Percentiles rank a stretch among this genome's conserved stretches.
Evolutionary conservation across 2,329 filamentous ascomycete genomes (phyloP).

Genomic region (Drechslerella coelobrocha): DNA sequence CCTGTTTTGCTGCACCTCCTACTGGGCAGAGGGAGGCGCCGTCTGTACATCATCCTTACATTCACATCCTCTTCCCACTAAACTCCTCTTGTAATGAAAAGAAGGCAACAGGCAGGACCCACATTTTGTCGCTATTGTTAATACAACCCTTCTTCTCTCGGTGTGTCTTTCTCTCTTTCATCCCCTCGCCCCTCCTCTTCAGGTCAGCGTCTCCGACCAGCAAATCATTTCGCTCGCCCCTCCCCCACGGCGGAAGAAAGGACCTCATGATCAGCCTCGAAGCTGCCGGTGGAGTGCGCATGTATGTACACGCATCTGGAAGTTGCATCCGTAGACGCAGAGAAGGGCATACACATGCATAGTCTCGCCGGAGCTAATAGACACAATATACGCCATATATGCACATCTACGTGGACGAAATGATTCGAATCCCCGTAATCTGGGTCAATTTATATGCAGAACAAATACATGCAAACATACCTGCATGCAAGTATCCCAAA

Average conservation of each 20-base stretch:
- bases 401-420: constrained; percentile 3
- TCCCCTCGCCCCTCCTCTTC: too few relatives aligned
- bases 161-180: too few relatives aligned
- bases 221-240: too few relatives aligned
- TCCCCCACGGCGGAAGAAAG: background rate
- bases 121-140: too few relatives aligned
- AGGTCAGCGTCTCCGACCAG: too few relatives aligned
- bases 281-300: background rate
- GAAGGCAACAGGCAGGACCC: background rate
- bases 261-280: background rate
- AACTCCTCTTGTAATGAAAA: background rate
- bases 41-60: constrained; percentile 8
- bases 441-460: background rate
- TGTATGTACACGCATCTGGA: background rate
- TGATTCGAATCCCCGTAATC: constrained; percentile 1
- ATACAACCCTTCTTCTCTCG: too few relatives aligned
- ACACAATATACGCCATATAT: background rate
- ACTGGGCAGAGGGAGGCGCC: background rate
- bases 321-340: constrained; percentile 3
- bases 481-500: too few relatives aligned
- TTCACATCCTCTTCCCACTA: background rate
- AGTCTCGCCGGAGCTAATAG: background rate
- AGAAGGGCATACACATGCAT: background rate
- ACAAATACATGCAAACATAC: background rate
- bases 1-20: background rate